Conservation (phyloP, 1,284 basidiomycete species). For the Pseudozyma hubeiensis region DNA sequence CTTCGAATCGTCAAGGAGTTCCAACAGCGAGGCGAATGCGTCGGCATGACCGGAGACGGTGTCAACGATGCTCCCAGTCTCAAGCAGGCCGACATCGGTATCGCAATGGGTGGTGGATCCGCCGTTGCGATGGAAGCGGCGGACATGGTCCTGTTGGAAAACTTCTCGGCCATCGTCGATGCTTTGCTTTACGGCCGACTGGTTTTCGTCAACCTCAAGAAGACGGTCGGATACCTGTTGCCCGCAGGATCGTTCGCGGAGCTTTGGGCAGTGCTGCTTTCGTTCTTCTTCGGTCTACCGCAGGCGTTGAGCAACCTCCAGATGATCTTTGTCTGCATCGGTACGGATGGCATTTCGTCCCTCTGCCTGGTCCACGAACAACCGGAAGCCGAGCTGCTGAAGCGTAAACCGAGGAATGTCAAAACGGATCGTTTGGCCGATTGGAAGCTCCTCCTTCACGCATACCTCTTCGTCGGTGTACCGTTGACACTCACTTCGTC, state of each 20-base stretch:
- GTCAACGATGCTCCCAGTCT: constrained; percentile 76
- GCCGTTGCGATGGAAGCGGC: constrained; percentile 67
- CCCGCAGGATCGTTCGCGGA: constrained; percentile 75
- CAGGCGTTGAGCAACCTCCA: constrained; percentile 73
- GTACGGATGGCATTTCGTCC: constrained; percentile 71
- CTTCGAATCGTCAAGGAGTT: constrained; percentile 77
- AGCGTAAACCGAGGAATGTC: constrained; percentile 72
- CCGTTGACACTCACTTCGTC: constrained; percentile 72
- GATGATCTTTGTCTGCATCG: constrained; percentile 69
- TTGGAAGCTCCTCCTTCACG: constrained; percentile 75
- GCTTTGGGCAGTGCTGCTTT: constrained; percentile 76
- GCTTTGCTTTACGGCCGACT: constrained; percentile 71
- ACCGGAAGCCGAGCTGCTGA: constrained; percentile 73
- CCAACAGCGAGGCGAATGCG: constrained; percentile 73
- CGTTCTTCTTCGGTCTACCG: constrained; percentile 72
- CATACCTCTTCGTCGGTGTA: constrained; percentile 76
- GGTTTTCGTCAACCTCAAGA: constrained; percentile 78
- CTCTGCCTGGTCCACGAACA: constrained; percentile 74
- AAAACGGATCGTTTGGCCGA: constrained; percentile 72
- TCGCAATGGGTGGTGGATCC: constrained; percentile 72
- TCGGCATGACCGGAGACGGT: constrained; percentile 76
- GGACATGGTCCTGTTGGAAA: constrained; percentile 55
- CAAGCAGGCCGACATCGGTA: constrained; percentile 71
- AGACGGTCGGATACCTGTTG: constrained; percentile 65
- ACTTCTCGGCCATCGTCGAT: constrained; percentile 51